These are phyloP conservation scores for Sugiyamaella smithiae DNA, from an alignment of 805 yeast species.

Conservation along the genomic window DNA sequence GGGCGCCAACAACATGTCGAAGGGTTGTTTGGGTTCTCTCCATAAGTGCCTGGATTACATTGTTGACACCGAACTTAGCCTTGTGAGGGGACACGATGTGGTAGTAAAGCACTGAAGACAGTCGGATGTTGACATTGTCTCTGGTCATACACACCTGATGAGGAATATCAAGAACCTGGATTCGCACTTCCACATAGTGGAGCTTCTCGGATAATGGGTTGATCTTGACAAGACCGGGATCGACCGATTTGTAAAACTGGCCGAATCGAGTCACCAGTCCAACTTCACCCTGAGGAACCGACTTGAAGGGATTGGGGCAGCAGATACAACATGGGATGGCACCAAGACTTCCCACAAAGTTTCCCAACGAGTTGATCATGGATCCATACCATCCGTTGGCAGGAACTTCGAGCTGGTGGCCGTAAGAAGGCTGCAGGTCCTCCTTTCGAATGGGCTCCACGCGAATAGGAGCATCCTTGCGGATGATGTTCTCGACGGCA, in stretches of 20 bases:
- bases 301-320: constrained; percentile 55
- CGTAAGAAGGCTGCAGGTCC: constrained; percentile 33
- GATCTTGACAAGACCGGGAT: constrained; percentile 65
- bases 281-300: constrained; percentile 63
- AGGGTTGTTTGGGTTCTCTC: constrained; percentile 73
- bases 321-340: constrained; percentile 54
- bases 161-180: constrained; percentile 61
- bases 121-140: constrained; percentile 61
- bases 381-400: constrained; percentile 38
- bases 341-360: constrained; percentile 51
- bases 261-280: constrained; percentile 68
- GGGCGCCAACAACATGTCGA: constrained; percentile 66
- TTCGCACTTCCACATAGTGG: constrained; percentile 49
- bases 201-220: constrained; percentile 63
- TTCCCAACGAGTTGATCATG: constrained; percentile 39
- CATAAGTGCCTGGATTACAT: constrained; percentile 53
- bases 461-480: constrained; percentile 22
- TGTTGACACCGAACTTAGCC: constrained; percentile 56
- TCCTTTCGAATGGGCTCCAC: constrained; percentile 29
- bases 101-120: constrained; percentile 66
- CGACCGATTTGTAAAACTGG: constrained; percentile 59
- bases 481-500: neutral
- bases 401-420: constrained; percentile 38
- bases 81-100: constrained; percentile 65
- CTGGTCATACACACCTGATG: constrained; percentile 68